phyloP scores from a whole-genome alignment of 257 asterid genomes.

The Jacaranda mimosifolia region DNA sequence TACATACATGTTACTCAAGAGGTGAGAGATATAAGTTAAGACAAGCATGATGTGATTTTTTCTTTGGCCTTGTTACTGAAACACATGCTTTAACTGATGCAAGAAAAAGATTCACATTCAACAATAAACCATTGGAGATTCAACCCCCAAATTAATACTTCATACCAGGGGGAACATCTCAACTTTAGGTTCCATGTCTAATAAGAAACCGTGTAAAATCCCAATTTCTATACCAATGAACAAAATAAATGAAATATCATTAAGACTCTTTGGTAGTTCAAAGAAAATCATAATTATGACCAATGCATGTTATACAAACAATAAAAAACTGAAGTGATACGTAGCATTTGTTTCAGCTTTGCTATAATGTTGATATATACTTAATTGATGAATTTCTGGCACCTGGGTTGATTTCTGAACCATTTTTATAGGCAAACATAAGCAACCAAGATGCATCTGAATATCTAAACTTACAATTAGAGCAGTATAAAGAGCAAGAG shows the following conservation, averaged over 20 bases:
- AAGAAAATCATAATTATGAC: neutral
- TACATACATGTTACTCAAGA: neutral
- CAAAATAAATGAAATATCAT: neutral
- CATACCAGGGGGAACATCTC: neutral
- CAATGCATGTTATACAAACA: neutral
- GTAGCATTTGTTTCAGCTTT: constrained; percentile 12
- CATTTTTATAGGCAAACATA: neutral
- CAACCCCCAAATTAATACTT: neutral
- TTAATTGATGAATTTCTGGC: neutral
- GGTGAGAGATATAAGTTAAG: neutral
- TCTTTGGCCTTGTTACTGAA: neutral
- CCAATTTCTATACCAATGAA: neutral
- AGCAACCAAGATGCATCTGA: constrained; percentile 12
- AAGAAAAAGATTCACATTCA: neutral
- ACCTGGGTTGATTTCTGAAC: neutral
- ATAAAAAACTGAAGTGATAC: neutral
- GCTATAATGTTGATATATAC: neutral
- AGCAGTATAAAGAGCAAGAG: neutral
- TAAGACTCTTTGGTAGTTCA: neutral
- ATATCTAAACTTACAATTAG: neutral
- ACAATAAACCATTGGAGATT: neutral
- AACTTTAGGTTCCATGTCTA: neutral
- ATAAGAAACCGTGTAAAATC: neutral
- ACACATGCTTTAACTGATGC: neutral
- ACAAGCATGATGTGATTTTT: neutral